phyloP scores from a whole-genome alignment of 257 asterid genomes.

The Solanum clarkiae region DNA sequence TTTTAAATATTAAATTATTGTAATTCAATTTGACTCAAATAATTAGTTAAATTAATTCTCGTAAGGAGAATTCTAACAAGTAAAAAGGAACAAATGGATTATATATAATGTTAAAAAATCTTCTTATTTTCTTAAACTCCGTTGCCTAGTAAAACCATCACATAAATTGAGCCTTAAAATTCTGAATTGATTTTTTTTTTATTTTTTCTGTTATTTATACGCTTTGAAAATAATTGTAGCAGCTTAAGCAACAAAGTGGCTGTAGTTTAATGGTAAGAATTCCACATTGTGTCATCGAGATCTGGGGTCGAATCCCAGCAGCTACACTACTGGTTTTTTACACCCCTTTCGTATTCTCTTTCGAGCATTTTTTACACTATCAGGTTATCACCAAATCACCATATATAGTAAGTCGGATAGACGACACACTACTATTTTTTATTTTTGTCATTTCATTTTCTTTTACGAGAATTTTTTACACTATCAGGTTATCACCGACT shows the following conservation, averaged over 20 bases:
- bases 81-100: background rate
- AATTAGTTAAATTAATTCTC: background rate
- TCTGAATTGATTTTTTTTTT: background rate
- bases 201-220: background rate
- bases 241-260: background rate
- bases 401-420: too few species aligned
- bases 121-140: background rate
- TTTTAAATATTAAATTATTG: background rate
- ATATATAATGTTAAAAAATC: background rate
- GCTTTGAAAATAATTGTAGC: too few species aligned
- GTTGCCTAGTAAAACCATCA: background rate
- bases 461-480: background rate
- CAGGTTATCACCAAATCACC: too few species aligned
- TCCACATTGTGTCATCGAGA: constrained; percentile 99
- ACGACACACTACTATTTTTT: constrained; percentile 8
- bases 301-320: constrained; percentile 99
- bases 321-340: constrained; percentile 35
- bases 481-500: background rate
- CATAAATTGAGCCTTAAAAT: background rate
- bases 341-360: background rate
- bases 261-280: constrained; percentile 31
- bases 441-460: background rate
- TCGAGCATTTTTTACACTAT: background rate
- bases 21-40: background rate
- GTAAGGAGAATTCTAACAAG: background rate